A percentile compares a stretch with the other conserved stretches of the same genome.
phyloP scores from a whole-genome alignment of 2,329 filamentous ascomycete species.

The Botrytis aclada region DNA sequence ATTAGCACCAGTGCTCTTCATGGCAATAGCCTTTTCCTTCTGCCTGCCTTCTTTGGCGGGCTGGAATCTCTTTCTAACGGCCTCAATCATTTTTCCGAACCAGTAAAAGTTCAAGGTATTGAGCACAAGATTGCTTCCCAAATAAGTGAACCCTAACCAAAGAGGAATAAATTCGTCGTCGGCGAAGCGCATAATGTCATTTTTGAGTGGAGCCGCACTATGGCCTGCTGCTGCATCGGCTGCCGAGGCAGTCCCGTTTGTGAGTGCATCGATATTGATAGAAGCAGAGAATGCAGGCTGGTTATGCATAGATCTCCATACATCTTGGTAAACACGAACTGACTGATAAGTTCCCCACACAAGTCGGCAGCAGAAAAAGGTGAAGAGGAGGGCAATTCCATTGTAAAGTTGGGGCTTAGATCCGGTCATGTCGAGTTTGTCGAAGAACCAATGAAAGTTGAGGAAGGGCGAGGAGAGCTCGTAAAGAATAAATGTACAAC shows the following conservation, averaged over 20 bases:
- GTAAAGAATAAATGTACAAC: conserved; percentile 77
- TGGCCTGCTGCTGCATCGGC: conserved; percentile 37
- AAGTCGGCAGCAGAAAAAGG: conserved; percentile 74
- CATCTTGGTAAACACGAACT: conserved; percentile 65
- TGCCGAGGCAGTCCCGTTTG: conserved; percentile 38
- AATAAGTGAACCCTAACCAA: conserved; percentile 68
- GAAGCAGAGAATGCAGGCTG: conserved; percentile 37
- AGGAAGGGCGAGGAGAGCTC: conserved; percentile 82
- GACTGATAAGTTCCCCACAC: conserved; percentile 76
- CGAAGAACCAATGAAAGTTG: conserved; percentile 90
- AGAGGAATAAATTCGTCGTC: conserved; percentile 56
- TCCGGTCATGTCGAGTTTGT: conserved; percentile 80
- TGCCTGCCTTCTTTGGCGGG: conserved; percentile 42
- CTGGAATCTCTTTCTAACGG: conserved; percentile 72
- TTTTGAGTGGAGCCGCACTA: conserved; percentile 32
- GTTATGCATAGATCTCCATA: conserved; percentile 57
- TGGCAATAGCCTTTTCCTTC: conserved; percentile 35
- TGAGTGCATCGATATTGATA: conserved; percentile 37
- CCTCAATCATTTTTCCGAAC: conserved; percentile 84
- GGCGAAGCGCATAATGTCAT: conserved; percentile 50
- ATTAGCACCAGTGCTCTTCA: conserved; percentile 32
- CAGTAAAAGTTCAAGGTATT: conserved; percentile 80
- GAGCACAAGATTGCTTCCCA: conserved; percentile 67
- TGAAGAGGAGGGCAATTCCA: conserved; percentile 66
- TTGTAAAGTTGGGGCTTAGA: conserved; percentile 72